phyloP scores from a whole-genome alignment of 305 asterid genomes.

The Fraxinus nigra region DNA sequence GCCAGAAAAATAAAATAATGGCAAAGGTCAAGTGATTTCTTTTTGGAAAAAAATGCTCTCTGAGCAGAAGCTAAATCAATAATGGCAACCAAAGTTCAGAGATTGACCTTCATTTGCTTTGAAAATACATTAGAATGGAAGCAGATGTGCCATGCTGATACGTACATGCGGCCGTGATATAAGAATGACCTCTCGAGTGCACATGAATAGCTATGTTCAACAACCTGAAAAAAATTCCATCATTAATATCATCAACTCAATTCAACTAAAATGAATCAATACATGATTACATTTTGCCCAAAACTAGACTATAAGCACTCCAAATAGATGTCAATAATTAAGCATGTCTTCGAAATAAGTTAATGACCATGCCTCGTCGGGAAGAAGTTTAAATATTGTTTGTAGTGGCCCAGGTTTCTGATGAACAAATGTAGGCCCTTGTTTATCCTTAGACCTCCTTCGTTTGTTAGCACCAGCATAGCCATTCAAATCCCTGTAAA shows the following conservation, averaged over 20 bases:
- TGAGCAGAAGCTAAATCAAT: slow-evolving; percentile 15
- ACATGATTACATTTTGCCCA: slow-evolving; percentile 7
- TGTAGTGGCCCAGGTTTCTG: slow-evolving; percentile 91
- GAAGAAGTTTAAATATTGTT: slow-evolving; percentile 73
- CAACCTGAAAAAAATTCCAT: slow-evolving; percentile 53
- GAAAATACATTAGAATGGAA: slow-evolving; percentile 92
- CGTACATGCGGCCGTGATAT: slow-evolving; percentile 91
- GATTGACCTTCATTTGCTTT: slow-evolving; percentile 86
- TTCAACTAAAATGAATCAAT: slow-evolving; percentile 6
- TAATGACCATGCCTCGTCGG: slow-evolving; percentile 70
- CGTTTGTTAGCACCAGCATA: slow-evolving; percentile 52
- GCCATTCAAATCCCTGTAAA: slow-evolving; percentile 63
- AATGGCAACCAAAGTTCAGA: slow-evolving; percentile 14
- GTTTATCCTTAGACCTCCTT: slow-evolving; percentile 48
- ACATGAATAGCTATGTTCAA: slow-evolving; percentile 90
- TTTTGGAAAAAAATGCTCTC: slow-evolving; percentile 4
- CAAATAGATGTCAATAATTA: slow-evolving; percentile 2
- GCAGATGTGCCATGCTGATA: slow-evolving; percentile 89
- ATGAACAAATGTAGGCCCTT: slow-evolving; percentile 65
- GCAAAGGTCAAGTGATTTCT: slow-evolving; percentile 1
- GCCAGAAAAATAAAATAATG: background rate
- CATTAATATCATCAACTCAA: slow-evolving; percentile 20
- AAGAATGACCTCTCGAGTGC: slow-evolving; percentile 94
- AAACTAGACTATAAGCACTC: slow-evolving; percentile 15
- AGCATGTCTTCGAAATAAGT: slow-evolving; percentile 18